Conservation (phyloP, 106 monocot genomes). For the Hemerocallis citrina region DNA sequence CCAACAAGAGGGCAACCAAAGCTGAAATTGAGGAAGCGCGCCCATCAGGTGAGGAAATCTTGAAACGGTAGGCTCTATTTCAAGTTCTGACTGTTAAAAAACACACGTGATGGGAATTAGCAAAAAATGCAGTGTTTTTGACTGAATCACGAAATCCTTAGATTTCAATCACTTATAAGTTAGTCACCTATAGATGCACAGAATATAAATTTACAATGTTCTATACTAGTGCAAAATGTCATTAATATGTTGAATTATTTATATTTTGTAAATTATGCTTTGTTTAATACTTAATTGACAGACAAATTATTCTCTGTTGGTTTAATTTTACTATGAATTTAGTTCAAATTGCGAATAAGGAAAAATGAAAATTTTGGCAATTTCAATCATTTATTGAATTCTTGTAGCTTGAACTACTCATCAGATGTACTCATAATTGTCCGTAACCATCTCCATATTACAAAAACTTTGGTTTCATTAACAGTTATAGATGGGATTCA, state of each 20-base stretch:
- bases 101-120: constrained; percentile 5
- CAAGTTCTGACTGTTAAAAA: constrained; percentile 73
- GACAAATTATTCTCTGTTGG: background rate
- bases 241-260: background rate
- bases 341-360: no score
- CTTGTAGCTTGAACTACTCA: no score
- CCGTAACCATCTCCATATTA: no score
- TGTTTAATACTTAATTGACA: background rate
- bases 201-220: background rate
- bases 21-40: constrained; percentile 56
- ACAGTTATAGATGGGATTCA: no score
- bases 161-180: background rate
- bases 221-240: no score
- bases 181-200: background rate
- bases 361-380: no score
- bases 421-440: no score
- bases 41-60: constrained; percentile 66
- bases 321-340: background rate
- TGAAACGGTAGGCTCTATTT: constrained; percentile 83
- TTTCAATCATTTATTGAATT: no score
- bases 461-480: no score
- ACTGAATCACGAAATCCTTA: background rate
- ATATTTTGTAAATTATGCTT: background rate
- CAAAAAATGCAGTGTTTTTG: background rate
- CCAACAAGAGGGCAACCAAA: constrained; percentile 75